A percentile compares a stretch with the other conserved stretches of the same genome.
Conservation (phyloP, 768 basidiomycete genomes). For the Leucocoprinus leucothites region DNA sequence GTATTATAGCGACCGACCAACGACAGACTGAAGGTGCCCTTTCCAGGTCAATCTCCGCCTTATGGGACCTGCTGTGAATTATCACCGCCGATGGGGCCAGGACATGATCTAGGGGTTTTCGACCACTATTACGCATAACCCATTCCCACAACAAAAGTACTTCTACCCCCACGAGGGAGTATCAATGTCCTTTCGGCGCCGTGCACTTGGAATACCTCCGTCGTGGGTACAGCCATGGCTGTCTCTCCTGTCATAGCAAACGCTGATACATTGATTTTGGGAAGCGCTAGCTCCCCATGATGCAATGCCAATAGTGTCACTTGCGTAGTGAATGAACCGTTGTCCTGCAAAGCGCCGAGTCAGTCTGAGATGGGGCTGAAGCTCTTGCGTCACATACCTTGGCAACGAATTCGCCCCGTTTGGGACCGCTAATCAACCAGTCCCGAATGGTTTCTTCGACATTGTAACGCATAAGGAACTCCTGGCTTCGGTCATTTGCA, state of each 20-base stretch:
- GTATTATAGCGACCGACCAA: too few species aligned
- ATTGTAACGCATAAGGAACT: constrained; percentile 71
- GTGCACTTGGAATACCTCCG: constrained; percentile 81
- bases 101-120: neutral
- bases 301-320: constrained; percentile 85
- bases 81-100: too few species aligned
- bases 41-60: too few species aligned
- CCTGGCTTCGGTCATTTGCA: constrained; percentile 33
- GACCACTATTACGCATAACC: constrained; percentile 42
- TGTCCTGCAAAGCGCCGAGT: constrained; percentile 45
- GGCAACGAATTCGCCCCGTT: constrained; percentile 79
- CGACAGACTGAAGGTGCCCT: too few species aligned
- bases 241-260: constrained; percentile 48
- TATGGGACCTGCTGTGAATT: too few species aligned
- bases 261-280: constrained; percentile 65
- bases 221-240: constrained; percentile 53
- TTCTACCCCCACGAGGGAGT: constrained; percentile 78
- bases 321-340: constrained; percentile 51
- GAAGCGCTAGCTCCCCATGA: constrained; percentile 77
- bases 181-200: constrained; percentile 81
- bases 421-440: constrained; percentile 89
- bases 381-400: constrained; percentile 42
- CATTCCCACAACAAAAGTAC: constrained; percentile 80
- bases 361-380: constrained; percentile 8
- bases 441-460: constrained; percentile 77